phyloP scores from a whole-genome alignment of 331 rosid species.

The Rosa hybrid region DNA sequence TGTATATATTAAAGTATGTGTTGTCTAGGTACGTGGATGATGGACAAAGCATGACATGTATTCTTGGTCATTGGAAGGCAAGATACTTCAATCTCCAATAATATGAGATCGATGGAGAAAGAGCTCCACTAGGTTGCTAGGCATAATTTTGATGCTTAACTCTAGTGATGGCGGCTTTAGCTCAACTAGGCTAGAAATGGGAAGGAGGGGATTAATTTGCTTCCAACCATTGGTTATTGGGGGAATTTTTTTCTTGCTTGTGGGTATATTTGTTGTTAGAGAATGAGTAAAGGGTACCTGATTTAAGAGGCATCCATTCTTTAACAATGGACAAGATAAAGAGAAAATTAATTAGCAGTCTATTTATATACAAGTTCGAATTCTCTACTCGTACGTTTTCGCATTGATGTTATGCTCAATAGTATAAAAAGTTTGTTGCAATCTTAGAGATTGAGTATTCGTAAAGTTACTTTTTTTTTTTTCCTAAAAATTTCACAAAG shows the following conservation, averaged over 20 bases:
- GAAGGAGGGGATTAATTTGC: neutral
- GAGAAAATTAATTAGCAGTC: no score
- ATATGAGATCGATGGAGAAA: neutral
- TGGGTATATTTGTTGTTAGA: neutral
- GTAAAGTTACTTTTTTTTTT: no score
- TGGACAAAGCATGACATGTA: neutral
- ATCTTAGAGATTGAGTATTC: no score
- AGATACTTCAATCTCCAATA: neutral
- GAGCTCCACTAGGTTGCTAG: neutral
- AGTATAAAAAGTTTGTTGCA: no score
- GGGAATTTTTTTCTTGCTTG: neutral
- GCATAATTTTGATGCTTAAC: slow-evolving; percentile 10
- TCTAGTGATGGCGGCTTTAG: neutral
- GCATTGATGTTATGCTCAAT: neutral
- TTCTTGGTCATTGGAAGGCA: neutral
- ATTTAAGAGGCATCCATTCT: neutral
- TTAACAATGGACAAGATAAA: neutral
- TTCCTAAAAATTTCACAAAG: no score
- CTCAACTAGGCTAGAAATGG: neutral
- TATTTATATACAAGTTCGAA: no score
- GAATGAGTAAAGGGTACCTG: neutral
- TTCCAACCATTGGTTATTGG: neutral
- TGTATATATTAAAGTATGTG: neutral
- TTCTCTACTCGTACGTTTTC: neutral
- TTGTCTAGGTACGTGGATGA: slow-evolving; percentile 2